Evolutionary conservation across 805 yeast genomes (phyloP).

Genomic region (Myxozyma neotropica): DNA sequence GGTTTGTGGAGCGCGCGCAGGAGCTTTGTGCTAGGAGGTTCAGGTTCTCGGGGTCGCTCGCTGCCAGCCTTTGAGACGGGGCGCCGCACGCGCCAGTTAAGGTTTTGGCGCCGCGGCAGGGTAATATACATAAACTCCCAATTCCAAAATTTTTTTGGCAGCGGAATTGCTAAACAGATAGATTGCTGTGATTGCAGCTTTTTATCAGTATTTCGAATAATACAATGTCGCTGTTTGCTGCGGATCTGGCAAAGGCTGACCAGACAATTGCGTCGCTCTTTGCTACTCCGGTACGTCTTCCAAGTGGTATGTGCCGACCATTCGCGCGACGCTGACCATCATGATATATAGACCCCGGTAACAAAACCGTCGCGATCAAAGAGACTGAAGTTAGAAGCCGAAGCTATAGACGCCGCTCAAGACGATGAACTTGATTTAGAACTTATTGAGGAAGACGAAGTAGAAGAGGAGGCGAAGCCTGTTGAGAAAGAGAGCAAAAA

Average conservation of each 20-base stretch:
- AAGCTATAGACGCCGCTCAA: background rate
- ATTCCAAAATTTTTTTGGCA: background rate
- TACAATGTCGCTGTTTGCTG: constrained; percentile 17
- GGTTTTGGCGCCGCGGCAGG: background rate
- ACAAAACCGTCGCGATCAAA: constrained; percentile 16
- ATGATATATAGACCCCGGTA: constrained; percentile 10
- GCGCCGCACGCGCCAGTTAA: background rate
- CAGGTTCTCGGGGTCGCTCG: too few relatives aligned
- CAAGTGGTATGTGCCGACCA: too few relatives aligned
- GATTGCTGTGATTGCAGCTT: too few relatives aligned
- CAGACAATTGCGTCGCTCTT: constrained; percentile 17
- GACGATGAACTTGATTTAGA: constrained; percentile 11
- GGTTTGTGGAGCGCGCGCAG: too few relatives aligned
- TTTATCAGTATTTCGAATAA: background rate
- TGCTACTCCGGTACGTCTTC: constrained; percentile 23
- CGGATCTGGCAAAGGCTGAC: constrained; percentile 12
- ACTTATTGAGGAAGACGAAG: constrained; percentile 12
- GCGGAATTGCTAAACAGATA: too few relatives aligned
- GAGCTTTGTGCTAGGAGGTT: too few relatives aligned
- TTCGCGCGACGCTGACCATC: background rate
- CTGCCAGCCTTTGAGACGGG: too few relatives aligned
- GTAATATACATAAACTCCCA: background rate
- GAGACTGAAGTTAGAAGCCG: constrained; percentile 9
- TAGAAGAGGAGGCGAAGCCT: constrained; percentile 13
- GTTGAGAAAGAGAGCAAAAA: constrained; percentile 27